Evolutionary conservation across 1,284 basidiomycete species (phyloP).

Genomic region (Fomitopsis palustris): DNA sequence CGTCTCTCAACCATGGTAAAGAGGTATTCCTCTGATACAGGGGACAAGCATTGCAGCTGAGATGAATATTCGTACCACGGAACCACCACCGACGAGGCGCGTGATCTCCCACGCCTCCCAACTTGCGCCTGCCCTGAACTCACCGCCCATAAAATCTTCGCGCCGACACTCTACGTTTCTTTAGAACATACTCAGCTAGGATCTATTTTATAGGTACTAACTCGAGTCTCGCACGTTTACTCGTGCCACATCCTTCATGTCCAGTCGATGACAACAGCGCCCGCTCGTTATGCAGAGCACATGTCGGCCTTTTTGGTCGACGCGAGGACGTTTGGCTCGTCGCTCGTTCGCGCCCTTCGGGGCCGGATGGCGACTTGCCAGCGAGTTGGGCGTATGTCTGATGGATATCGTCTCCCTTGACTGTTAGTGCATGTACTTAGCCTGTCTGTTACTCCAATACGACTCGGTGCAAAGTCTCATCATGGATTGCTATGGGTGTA

Average conservation of each 20-base stretch:
- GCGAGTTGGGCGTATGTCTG: constrained; percentile 10
- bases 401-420: constrained; percentile 18
- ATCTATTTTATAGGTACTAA: constrained; percentile 89
- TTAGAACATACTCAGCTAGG: constrained; percentile 85
- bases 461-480: too few species aligned
- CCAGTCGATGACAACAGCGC: constrained; percentile 73
- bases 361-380: background rate
- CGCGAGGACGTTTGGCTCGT: constrained; percentile 74
- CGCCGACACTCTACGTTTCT: constrained; percentile 27
- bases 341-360: background rate
- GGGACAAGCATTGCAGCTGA: too few species aligned
- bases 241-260: constrained; percentile 79
- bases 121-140: constrained; percentile 3
- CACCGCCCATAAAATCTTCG: background rate
- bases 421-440: background rate
- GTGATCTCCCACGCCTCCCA: background rate
- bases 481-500: too few species aligned
- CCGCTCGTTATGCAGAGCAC: constrained; percentile 79
- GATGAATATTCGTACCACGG: too few species aligned
- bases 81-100: background rate
- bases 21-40: too few species aligned
- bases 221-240: constrained; percentile 86
- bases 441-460: too few species aligned
- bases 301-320: constrained; percentile 42
- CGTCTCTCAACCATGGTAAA: too few species aligned